Evolutionary conservation across 75 land plant genomes (phyloP), one percentile per base, ranked within the genome.

Genomic region (Selaginella tamariscina): DNA sequence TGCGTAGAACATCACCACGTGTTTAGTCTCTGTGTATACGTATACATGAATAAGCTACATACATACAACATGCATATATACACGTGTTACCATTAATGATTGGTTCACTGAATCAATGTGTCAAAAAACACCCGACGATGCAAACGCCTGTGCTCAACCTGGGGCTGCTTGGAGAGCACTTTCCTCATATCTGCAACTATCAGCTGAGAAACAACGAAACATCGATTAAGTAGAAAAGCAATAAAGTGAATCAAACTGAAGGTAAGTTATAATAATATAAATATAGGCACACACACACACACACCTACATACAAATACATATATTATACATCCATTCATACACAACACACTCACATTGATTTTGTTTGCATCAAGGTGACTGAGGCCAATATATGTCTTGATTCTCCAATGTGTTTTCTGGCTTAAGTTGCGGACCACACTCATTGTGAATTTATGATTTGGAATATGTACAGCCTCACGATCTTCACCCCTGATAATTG

Each of bases 141-240:
- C 68, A 92, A 72, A 55, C 93, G 77, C 70, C 84, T 86, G 31
- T 92, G 97, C 68, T 92, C 97, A 1, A 92, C 86, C 65, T 88
- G 93, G 24, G 89, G 97, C 67, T 88, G 91, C 76, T 92, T 92
- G 21, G 90, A 79, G 73, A 92, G 70, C 22, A 92, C 94, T 74
- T 92, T 92, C 24, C 94, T 82, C 98, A 92, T 92, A 72, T 92
- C 94, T 30, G 98, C 89, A 24, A 92, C 89, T 71, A 92, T 92
- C 44, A 65, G 83, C 98, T 93, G 86, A 39, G 75, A 9, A n/a
- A n/a, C n/a, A n/a, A n/a, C n/a, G 30, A 1, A 26, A 26, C 8
- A 59, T 2, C 62, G 8, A 26, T 8, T 59, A 8, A 8, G 8
- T 59, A 59, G 23, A 21, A n/a, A 59, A 26, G 21, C n/a, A 59